Base-by-base conservation (phyloP, 2,329 filamentous ascomycete species). In the Claviceps capensis region DNA sequence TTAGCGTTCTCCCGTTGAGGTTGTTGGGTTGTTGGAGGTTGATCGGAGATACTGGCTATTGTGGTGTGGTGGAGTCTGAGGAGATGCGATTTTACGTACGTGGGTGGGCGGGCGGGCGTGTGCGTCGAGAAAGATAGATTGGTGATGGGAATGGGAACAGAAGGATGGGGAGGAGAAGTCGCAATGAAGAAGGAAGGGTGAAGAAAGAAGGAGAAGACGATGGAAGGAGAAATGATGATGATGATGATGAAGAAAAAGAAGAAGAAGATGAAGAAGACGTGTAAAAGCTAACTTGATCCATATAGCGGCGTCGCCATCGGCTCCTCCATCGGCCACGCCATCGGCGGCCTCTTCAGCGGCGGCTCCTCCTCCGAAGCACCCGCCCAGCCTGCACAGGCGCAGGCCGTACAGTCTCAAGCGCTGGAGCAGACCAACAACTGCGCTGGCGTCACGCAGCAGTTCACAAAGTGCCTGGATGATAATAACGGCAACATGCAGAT, bases 381-480 rank as follows among this genome's bases (percentile, higher is more conserved):
- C 37, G 67, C 52, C 2, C 52, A 53, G n/a, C 48, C 78, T 46
- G 72, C 77, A 55, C 74, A 81, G 62, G 77, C 56, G 62, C 69
- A 76, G 55, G 65, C 67, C 42, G 69, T 66, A 49, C 61, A 78
- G 62, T 74, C 76, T 65, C 73, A 74, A 68, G 74, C 76, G 65
- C 74, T 74, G 68, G 75, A 71, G 64, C 68, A 71, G 65, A 59
- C 62, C 56, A 77, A 71, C 69, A 86, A 85, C 68, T 98, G 93
- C 73, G 81, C 82, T 57, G 80, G 76, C 51, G 88, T 93, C 61
- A 82, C 89, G 51, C 81, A 83, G 70, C 81, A 79, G 72, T 97
- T 98, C 78, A 90, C 88, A 63, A 85, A 84, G 74, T 98, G 93
- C 78, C 85, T 98, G 84, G 90, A 97, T 69, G 87, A 97, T 65